Base-by-base conservation (phyloP, 2,329 filamentous ascomycete genomes). In the Pseudonectria buxi region DNA sequence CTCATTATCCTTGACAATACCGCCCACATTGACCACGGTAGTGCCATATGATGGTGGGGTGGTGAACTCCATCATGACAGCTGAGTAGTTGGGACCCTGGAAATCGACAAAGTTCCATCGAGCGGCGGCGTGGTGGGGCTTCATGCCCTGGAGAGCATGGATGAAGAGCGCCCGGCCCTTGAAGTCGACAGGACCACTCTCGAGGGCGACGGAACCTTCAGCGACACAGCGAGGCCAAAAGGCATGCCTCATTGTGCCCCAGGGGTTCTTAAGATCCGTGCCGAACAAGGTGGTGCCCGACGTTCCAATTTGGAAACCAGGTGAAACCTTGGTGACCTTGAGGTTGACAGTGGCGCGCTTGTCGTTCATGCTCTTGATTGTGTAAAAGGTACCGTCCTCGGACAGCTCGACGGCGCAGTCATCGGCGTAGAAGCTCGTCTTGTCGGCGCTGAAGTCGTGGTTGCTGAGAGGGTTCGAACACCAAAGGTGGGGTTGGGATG, bases 111-210 rank as follows among this genome's bases (percentile, higher is more conserved):
- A 98, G 65, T 92, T 95, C 92, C 92, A 98, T 45, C 76, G 79
- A 22, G 85, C 80, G 43, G 90, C 89, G 40, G 88, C 85, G 59
- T 98, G 94, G 62, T 98, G 92, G 27, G 92, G 92, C 74, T 98
- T 98, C 90, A 96, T 96, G 59, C 89, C 92, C 67, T 96, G 92
- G 33, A 96, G 68, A 27, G 87, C 89, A 61, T 92, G 83, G 47
- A 83, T 72, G 64, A 88, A 90, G 53, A 94, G 69, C 24, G 81
- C 88, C 44, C 72, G 77, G 38, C 90, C 90, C 54, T 78, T 82
- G 60, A 95, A 80, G 59, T 95, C 82, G 43, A 95, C 71, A 26
- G 83, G 78, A 31, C 87, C 86, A 24, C 86, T 79, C 52, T 84
- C 76, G 41, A 88, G 94, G 45, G 85, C 78, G 59, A 96, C 87